Base-by-base conservation (phyloP, 2,329 filamentous ascomycete genomes). In the Hortaea sp. region DNA sequence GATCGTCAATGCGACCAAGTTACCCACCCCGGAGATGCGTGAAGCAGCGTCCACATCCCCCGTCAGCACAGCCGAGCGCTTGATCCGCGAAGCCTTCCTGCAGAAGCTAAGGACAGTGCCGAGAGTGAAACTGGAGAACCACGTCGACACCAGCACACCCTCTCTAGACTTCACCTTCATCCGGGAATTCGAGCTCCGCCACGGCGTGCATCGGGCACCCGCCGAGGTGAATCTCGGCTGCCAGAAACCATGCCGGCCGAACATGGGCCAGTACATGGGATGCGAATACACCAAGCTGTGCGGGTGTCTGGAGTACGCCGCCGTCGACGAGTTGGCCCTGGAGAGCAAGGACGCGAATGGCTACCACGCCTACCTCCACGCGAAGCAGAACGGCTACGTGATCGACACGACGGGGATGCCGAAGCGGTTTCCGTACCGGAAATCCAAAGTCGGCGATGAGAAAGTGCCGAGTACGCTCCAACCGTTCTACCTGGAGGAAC, bases 131-230 rank as follows among this genome's bases (percentile, higher is more conserved):
- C 59, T 45, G 58, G 66, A 44, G 57, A 90, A 90, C 58, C 67
- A 72, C 0, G 65, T 77, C 2, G 81, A 84, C 53, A 65, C 72
- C 1, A 47, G 71, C 56, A 53, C 72, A 55, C 75, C 74, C 0
- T 80, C 84, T 0, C 65, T 77, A 0, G 67, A 76, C 35, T 94
- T 92, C 55, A 70, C 71, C 0, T 90, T 89, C 61, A 81, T 88
- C 44, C 69, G 81, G 5, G 64, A 73, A 1, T 81, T 79, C 7
- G 68, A 82, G 4, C 69, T 85, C 1, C 67, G 75, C 2, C 55
- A 73, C 1, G 82, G 78, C 13, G 81, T 90, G 0, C 63, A 75
- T 39, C 70, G 74, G 9, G 76, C 76, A 4, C 76, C 77, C 49
- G 68, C 70, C 41, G 56, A 57, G 29, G 84, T 86, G 45, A 76